These are phyloP conservation scores for Dalechampia spathulata DNA, from an alignment of 441 rosid genomes.

Conservation along the genomic window DNA sequence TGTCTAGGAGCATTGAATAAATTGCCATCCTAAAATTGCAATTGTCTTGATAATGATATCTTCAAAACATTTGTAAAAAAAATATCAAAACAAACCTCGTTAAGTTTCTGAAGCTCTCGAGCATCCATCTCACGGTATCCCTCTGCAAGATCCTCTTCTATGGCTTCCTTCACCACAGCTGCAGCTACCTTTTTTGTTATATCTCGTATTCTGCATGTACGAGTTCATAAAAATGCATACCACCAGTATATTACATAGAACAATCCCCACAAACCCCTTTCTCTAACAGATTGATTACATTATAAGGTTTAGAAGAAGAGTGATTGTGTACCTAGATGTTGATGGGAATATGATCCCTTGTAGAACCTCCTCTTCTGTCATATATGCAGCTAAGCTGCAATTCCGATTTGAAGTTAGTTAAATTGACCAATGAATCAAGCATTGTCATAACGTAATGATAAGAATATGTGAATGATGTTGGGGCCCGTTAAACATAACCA, in stretches of 20 bases:
- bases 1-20: too few species aligned
- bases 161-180: constrained; percentile 89
- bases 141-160: constrained; percentile 71
- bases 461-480: too few species aligned
- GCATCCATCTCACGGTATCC: constrained; percentile 86
- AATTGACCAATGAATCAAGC: constrained; percentile 12
- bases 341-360: constrained; percentile 81
- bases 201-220: constrained; percentile 70
- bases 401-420: constrained; percentile 13
- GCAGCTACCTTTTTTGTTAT: constrained; percentile 88
- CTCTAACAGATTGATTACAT: too few species aligned
- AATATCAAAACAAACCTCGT: constrained; percentile 33
- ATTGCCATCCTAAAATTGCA: too few species aligned
- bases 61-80: neutral
- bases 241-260: too few species aligned
- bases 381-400: constrained; percentile 86
- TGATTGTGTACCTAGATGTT: constrained; percentile 57
- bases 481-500: too few species aligned
- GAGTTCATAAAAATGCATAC: neutral
- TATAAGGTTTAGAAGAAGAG: neutral
- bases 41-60: neutral
- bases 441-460: neutral
- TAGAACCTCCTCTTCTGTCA: constrained; percentile 87
- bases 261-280: too few species aligned
- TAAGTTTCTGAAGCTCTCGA: constrained; percentile 59